Base-by-base conservation (phyloP, 2,329 filamentous ascomycete species). In the Plenodomus tracheiphilus region DNA sequence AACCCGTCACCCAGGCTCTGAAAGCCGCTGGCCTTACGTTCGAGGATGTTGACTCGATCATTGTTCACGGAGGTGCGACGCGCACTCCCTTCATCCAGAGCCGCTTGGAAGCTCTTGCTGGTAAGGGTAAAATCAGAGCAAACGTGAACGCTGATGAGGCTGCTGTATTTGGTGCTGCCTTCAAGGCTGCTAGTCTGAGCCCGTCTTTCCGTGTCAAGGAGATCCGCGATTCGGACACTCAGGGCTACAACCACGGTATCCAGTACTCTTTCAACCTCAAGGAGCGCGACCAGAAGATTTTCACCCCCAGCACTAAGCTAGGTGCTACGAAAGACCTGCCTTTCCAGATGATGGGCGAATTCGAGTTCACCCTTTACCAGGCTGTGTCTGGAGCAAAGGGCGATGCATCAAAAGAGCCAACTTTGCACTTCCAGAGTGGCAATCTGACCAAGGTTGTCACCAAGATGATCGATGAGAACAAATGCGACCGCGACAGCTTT, bases 141-240 rank as follows among this genome's bases (percentile, higher is more conserved):
- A 99, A 95, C 64, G 94, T 99, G 68, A 99, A 99, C 76, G 89
- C 93, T 10, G 94, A 99, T 65, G 94, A 99, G 75, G 88, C 94
- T 19, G 94, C 94, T 42, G 94, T 96, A 9, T 96, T 97, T 72
- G 94, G 94, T 62, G 93, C 94, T 46, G 92, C 88, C 21, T 97
- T 99, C 81, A 90, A 92, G 68, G 94, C 90, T 42, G 94, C 94
- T 43, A 85, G 90, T 61, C 81, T 99, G 49, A 97, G 91, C 75
- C 91, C 93, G 35, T 93, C 89, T 70, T 99, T 99, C 85, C 87
- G 91, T 53, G 94, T 99, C 69, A 99, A 97, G 81, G 94, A 97
- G 68, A 99, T 99, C 58, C 83, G 89, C 50, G 84, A 89, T 43
- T 81, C 79, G n/a, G 94, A 99, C 63, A 84, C 82, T 18, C 83